phyloP scores from a whole-genome alignment of 73 alveolate species.

The Chromera velia region DNA sequence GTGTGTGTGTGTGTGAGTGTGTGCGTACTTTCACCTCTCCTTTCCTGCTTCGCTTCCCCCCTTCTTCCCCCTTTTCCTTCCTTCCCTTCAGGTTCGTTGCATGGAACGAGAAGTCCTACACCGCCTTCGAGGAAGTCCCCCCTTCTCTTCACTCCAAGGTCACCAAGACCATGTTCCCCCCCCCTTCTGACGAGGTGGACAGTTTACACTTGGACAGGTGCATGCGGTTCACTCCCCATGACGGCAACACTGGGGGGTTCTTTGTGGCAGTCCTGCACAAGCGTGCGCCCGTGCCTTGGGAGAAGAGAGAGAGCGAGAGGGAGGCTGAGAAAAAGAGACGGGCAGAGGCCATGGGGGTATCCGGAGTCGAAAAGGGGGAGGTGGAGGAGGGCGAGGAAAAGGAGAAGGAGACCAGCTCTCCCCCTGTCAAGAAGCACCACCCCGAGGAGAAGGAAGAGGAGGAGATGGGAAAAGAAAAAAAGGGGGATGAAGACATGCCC shows the following conservation, averaged over 20 bases:
- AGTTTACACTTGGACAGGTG: constrained; percentile 1
- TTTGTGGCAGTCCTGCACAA: constrained; percentile 26
- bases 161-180: not conserved
- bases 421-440: not conserved
- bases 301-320: not conserved
- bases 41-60: no score
- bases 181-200: not conserved
- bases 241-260: constrained; percentile 38
- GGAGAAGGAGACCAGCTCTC: not conserved
- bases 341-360: no score
- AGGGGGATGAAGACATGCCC: not conserved
- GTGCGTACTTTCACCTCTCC: no score
- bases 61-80: no score
- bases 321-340: not conserved
- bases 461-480: not conserved
- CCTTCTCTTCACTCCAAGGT: not conserved
- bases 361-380: no score
- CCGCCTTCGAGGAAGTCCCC: not conserved
- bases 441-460: not conserved
- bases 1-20: not conserved
- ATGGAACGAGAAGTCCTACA: no score
- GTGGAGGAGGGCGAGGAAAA: not conserved
- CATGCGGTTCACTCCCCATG: constrained; percentile 18
- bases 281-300: constrained; percentile 3
- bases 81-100: no score